Evolutionary conservation across 164 flowering plant genomes (phyloP), one percentile per base, ranked within the genome.

Genomic region (Vitis riparia): DNA sequence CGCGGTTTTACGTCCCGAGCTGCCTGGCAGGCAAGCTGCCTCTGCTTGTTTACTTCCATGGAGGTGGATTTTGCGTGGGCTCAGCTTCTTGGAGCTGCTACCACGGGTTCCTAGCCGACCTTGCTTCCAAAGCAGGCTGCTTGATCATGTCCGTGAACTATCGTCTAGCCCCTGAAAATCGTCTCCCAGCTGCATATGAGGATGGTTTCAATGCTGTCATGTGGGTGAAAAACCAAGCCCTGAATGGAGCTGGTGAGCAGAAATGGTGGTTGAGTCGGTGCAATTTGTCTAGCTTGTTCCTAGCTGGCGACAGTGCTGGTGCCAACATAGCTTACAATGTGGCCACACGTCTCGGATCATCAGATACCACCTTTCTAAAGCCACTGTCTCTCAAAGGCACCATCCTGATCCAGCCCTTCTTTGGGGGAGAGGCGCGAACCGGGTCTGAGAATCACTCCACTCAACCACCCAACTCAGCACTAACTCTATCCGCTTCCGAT

Each of bases 101-200:
- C 79, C 82, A 86, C 62, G 79, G 75, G 13, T 83, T 84, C 71
- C 67, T 81, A 15, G 49, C 72, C 55, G 63, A 66, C 2, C 77
- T 84, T 15, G 73, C 85, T 44, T 51, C 72, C 17, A 70, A 65
- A 63, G 78, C 85, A 13, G 51, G 68, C 15, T 80, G 80, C 56
- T 67, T 82, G 3, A 70, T 86, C 11, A 29, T 84, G 65, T 83
- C 90, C 13, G 72, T 82, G 5, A 77, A 82, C 62, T 86, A 86
- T 71, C 86, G 85, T 51, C 60, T 83, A 11, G 84, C 90, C 11
- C 90, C 90, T 2, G 88, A 86, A 61, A 70, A 78, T 65, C 82
- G 79, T 2, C 86, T 86, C 17, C 88, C 90, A 5, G 83, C 85
- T 30, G 88, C 88, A 11, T 86, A 86, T 52, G 90, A 84, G 0